A percentile compares a stretch with the other conserved stretches of the same genome.
These are phyloP conservation scores for Aphanoascus verrucosus DNA, from an alignment of 2,329 filamentous ascomycete genomes.

Conservation along the genomic window DNA sequence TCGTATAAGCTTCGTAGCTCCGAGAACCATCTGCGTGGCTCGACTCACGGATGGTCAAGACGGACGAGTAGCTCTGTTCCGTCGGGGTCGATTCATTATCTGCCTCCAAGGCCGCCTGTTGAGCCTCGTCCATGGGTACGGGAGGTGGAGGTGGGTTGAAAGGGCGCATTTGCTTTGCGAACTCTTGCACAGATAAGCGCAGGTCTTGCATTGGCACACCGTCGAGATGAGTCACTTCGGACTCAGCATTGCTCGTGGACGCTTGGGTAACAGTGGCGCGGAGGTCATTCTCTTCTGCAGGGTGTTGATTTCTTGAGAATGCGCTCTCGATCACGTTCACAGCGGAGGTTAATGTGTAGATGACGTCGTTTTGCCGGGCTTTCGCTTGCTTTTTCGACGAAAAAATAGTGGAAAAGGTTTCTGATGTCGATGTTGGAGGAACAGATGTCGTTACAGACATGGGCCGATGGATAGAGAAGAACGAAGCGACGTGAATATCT, in stretches of 20 bases:
- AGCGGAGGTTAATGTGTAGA: conserved; percentile 51
- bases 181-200: conserved; percentile 56
- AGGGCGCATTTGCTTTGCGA: conserved; percentile 61
- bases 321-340: conserved; percentile 36
- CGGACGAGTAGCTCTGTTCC: conserved; percentile 39
- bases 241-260: conserved; percentile 24
- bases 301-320: conserved; percentile 24
- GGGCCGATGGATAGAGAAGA: conserved; percentile 92
- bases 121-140: conserved; percentile 43
- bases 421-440: conserved; percentile 58
- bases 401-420: conserved; percentile 79
- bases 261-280: conserved; percentile 23
- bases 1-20: conserved; percentile 42
- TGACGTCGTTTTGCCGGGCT: conserved; percentile 45
- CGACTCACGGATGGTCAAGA: conserved; percentile 44
- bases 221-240: conserved; percentile 32
- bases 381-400: conserved; percentile 43
- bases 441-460: conserved; percentile 79
- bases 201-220: conserved; percentile 47
- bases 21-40: conserved; percentile 41
- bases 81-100: conserved; percentile 28
- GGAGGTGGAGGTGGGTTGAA: conserved; percentile 81
- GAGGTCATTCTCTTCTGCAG: conserved; percentile 29
- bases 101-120: conserved; percentile 24
- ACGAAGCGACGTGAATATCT: conserved; percentile 83